phyloP scores from a whole-genome alignment of 768 basidiomycete species.

The Pisolithus microcarpus region DNA sequence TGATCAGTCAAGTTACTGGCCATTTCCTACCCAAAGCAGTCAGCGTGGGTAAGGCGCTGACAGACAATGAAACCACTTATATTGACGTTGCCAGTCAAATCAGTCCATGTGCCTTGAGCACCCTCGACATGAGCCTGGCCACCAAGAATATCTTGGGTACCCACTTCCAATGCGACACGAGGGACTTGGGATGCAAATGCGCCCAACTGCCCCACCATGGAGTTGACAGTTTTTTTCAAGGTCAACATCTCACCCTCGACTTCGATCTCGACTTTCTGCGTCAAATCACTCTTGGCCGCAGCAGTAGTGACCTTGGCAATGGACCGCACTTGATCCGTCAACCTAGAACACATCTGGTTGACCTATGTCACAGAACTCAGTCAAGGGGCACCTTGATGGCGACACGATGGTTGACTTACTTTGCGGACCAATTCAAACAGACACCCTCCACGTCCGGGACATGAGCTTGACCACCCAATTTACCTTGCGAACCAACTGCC shows the following conservation, averaged over 20 bases:
- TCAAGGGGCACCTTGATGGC: background rate
- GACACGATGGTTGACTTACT: constrained; percentile 31
- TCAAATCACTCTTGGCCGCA: constrained; percentile 85
- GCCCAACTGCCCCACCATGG: constrained; percentile 89
- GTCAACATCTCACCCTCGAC: constrained; percentile 85
- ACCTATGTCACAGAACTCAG: constrained; percentile 36
- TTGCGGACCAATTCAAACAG: constrained; percentile 74
- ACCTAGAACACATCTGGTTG: constrained; percentile 73
- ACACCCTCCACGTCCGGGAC: constrained; percentile 90
- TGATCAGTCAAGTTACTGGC: constrained; percentile 79
- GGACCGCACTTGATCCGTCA: constrained; percentile 76
- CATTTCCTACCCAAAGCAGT: constrained; percentile 57
- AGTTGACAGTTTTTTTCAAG: constrained; percentile 78
- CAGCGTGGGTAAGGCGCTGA: background rate
- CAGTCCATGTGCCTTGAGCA: constrained; percentile 91
- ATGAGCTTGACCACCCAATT: constrained; percentile 80
- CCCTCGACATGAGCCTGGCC: constrained; percentile 87
- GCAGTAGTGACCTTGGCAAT: constrained; percentile 84
- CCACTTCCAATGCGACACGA: constrained; percentile 81
- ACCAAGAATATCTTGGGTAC: constrained; percentile 84
- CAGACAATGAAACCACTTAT: constrained; percentile 30
- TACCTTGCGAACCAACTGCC: constrained; percentile 84
- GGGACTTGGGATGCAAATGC: constrained; percentile 82
- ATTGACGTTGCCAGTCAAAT: constrained; percentile 86
- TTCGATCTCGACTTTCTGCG: constrained; percentile 87